Conservation (phyloP, 164 flowering plant species). For the Dillenia turbinata region DNA sequence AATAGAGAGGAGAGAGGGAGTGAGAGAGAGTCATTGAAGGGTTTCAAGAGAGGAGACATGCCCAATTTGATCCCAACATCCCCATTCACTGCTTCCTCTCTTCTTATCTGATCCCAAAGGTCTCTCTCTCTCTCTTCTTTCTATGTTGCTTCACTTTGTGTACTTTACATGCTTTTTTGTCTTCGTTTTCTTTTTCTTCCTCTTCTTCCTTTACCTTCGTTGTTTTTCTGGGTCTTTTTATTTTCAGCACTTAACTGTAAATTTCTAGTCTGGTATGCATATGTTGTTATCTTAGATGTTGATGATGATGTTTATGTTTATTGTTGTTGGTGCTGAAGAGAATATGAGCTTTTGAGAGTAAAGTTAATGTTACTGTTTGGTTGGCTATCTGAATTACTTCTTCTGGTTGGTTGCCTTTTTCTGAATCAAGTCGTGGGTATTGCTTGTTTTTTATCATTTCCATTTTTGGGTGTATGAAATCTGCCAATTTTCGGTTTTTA, state of each 20-base stretch:
- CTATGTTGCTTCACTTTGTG: conserved; percentile 2
- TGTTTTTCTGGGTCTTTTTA: neutral
- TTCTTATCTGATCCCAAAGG: conserved; percentile 45
- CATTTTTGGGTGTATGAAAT: too few species aligned
- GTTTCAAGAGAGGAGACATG: conserved; percentile 50
- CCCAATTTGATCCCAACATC: conserved; percentile 42
- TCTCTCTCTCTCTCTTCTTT: conserved; percentile 17
- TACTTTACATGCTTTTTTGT: neutral
- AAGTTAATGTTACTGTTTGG: neutral
- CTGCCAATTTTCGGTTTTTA: too few species aligned
- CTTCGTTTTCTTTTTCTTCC: conserved; percentile 1
- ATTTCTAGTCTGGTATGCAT: too few species aligned
- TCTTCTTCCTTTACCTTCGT: neutral
- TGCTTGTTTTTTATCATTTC: too few species aligned
- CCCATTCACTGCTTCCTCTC: conserved; percentile 24
- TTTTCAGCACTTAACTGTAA: neutral
- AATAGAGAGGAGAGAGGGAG: conserved; percentile 9
- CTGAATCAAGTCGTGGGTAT: too few species aligned
- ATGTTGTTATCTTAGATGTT: too few species aligned
- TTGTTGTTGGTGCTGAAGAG: too few species aligned
- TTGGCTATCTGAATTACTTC: neutral
- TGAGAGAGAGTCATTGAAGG: conserved; percentile 7
- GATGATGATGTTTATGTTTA: too few species aligned
- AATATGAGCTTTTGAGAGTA: too few species aligned
- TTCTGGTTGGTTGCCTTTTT: neutral